Base-by-base conservation (phyloP, 208 protist genomes). In the Crithidia expoeki region DNA sequence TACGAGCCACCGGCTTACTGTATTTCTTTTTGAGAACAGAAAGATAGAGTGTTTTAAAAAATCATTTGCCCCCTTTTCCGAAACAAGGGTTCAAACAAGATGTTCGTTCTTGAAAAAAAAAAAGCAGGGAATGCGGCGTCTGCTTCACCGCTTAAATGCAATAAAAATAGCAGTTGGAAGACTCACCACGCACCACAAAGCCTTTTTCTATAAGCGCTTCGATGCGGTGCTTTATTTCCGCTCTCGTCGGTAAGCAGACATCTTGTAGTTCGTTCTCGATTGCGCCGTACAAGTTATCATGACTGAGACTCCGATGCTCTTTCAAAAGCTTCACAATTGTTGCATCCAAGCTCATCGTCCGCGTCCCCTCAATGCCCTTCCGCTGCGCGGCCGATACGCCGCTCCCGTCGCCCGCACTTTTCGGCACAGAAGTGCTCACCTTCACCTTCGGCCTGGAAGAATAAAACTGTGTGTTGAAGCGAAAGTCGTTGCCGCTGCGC, bases 301-400 rank as follows among this genome's bases (percentile, higher is more conserved):
- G 83, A 21, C 76, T 73, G 32, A 90, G 56, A n/a, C 58, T 80
- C 42, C 81, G 82, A n/a, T 81, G 61, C 19, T 60, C 72, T 49
- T 95, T 95, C 49, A 95, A 71, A 19, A 88, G 59, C 36, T 85
- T 85, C 1, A 93, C 74, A 64, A 94, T 85, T 21, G 55, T 82
- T n/a, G 84, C 76, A 53, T 95, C 86, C 25, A 93, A 50, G 60
- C 74, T 84, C 40, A 76, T 74, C 11, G 75, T 78, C 53, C 72
- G 62, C 32, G 73, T 60, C 16, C 63, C 68, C 14, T 87, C 76
- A 46, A 75, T 52, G 1, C 57, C 46, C 32, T 60, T 70, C 21
- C 66, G 40, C 50, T 40, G 14, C 21, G 66, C 28, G 19, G 14
- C 33, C 14, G 57, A 40, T 14, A 30, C 23, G 11, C 34, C 38